Conservation (phyloP, 1,284 basidiomycete species). For the Amylostereum areolatum region DNA sequence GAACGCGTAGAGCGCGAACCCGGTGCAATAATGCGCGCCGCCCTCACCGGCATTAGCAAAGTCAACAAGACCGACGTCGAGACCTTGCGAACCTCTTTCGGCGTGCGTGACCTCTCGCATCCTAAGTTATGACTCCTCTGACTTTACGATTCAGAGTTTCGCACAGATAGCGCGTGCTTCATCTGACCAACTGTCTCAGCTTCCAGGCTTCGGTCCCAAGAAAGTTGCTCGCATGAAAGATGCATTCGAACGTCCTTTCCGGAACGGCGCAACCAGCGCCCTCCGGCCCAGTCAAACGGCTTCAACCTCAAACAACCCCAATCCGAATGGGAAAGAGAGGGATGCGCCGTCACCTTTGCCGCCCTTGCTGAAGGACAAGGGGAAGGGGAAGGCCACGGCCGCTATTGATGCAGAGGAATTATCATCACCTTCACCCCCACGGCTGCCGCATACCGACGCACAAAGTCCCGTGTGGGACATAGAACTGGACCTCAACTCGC, state of each 20-base stretch:
- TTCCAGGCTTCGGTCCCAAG: conserved; percentile 92
- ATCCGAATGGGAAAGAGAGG: too few species aligned
- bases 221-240: conserved; percentile 85
- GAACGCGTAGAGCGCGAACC: conserved; percentile 91
- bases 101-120: conserved; percentile 51
- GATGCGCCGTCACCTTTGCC: background rate
- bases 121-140: background rate
- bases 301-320: background rate
- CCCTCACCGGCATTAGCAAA: conserved; percentile 86
- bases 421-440: conserved; percentile 3
- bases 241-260: conserved; percentile 73
- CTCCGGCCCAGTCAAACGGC: conserved; percentile 15
- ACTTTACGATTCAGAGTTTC: conserved; percentile 60
- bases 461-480: conserved; percentile 34
- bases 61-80: conserved; percentile 98
- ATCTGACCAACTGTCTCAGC: conserved; percentile 69
- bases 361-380: conserved; percentile 6
- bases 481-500: conserved; percentile 28
- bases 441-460: conserved; percentile 11
- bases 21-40: conserved; percentile 73
- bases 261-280: conserved; percentile 54
- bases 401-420: background rate
- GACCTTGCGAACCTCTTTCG: conserved; percentile 88
- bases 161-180: conserved; percentile 71
- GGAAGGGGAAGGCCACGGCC: conserved; percentile 13